Evolutionary conservation across 495 filamentous ascomycete species (phyloP), one percentile per base, ranked within the genome.

Genomic region (Lasiosphaeria hispida): DNA sequence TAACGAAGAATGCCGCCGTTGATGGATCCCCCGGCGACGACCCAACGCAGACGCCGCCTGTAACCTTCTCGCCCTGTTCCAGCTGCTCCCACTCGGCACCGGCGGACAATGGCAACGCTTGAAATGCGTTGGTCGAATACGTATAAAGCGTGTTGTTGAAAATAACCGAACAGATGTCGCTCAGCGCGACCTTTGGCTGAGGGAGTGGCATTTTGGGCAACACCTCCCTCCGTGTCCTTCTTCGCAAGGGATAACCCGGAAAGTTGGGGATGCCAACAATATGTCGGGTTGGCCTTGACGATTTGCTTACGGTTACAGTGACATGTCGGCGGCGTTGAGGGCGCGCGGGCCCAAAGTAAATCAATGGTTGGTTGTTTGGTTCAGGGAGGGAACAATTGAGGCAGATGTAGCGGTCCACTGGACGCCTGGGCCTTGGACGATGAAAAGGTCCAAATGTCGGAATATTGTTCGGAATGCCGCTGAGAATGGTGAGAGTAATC

Each of bases 81-180:
- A 96, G 65, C 55, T 75, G 60, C 50, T 77, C 73, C 94, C 94
- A 98, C 68, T 77, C 70, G 19, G 80, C 87, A 53, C 90, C 89
- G 53, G 84, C 63, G 59, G 78, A 64, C 59, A 98, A 75, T 15
- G 76, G 72, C 38, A 97, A 74, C 4, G 87, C 87, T 65, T 89
- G 85, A 55, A 98, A 91, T 18, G 86, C 89, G 48, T 80, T 72
- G 15, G 83, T 68, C 38, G 90, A 89, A 65, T 90, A 97, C 10
- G 85, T 85, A 74, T 96, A 98, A 13, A 98, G 83, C 14, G 87
- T 94, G 71, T 89, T 85, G 69, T 92, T 79, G 72, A 89, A 77
- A 52, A 98, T 81, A 56, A 87, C 83, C 13, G 91, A 94, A 73
- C 94, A 98, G 63, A 87, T 83, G 73, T 87, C 85, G 63, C 82